phyloP scores from a whole-genome alignment of 1,139 yeast genomes.

The Geotrichum carabidarum region DNA sequence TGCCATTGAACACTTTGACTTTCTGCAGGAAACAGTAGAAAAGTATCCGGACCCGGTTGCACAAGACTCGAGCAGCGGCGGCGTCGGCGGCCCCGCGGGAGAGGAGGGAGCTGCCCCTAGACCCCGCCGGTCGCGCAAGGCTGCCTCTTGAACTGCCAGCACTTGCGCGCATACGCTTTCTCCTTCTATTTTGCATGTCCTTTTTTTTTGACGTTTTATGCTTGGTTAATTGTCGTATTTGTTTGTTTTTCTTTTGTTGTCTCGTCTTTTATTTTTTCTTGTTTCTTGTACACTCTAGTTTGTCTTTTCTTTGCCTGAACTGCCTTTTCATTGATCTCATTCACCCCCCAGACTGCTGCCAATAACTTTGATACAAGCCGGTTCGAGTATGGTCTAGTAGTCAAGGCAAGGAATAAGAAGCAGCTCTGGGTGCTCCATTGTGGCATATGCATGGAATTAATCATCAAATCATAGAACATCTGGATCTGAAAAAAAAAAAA shows the following conservation, averaged over 20 bases:
- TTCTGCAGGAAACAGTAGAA: constrained; percentile 67
- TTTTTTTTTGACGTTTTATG: neutral
- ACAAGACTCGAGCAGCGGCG: neutral
- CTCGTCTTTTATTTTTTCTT: neutral
- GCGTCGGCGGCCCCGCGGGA: neutral
- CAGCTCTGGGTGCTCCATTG: no score
- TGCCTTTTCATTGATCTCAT: no score
- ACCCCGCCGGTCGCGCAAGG: neutral
- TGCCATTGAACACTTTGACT: constrained; percentile 86
- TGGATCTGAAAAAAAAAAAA: no score
- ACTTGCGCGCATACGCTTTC: neutral
- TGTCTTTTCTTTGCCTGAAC: no score
- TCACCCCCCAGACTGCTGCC: no score
- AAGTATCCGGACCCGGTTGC: constrained; percentile 47
- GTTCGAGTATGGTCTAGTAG: no score
- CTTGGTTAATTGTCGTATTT: neutral
- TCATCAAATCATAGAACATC: no score
- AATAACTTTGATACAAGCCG: no score
- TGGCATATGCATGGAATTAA: no score
- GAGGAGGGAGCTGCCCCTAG: neutral
- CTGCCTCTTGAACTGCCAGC: neutral
- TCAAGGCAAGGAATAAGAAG: no score
- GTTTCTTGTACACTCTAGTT: neutral
- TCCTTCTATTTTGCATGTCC: neutral
- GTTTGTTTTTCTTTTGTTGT: neutral